Percentiles rank a stretch among this genome's conserved stretches.
phyloP scores from a whole-genome alignment of 1,284 basidiomycete genomes.

The Taiwanofungus camphoratus region DNA sequence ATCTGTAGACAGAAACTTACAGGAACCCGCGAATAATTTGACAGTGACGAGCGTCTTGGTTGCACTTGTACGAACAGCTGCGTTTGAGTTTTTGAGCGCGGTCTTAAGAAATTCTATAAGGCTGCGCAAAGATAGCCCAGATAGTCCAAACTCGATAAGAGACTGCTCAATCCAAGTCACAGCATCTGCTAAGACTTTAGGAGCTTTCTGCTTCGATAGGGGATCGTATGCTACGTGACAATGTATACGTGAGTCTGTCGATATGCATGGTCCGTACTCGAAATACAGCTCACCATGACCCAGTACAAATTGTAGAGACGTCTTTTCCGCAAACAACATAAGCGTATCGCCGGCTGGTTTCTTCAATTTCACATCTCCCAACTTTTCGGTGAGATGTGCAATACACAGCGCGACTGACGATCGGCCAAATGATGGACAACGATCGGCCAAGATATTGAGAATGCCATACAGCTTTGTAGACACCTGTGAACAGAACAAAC shows the following conservation, averaged over 20 bases:
- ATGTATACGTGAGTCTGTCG: neutral
- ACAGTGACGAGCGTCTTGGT: conserved; percentile 92
- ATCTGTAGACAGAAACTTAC: conserved; percentile 39
- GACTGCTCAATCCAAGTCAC: conserved; percentile 86
- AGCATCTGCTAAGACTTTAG: conserved; percentile 94
- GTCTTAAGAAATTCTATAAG: conserved; percentile 90
- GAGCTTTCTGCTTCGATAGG: conserved; percentile 91
- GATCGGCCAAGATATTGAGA: conserved; percentile 69
- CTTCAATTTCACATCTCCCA: conserved; percentile 96
- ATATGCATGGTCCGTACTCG: no score
- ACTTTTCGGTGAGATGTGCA: conserved; percentile 88
- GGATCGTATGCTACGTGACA: conserved; percentile 75
- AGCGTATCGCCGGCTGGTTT: conserved; percentile 94
- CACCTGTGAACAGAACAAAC: conserved; percentile 50
- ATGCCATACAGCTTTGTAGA: conserved; percentile 83
- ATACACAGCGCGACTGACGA: conserved; percentile 82
- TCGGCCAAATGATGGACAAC: conserved; percentile 79
- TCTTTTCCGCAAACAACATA: conserved; percentile 82
- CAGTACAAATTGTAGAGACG: conserved; percentile 91
- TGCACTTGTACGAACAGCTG: conserved; percentile 90
- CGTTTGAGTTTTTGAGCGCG: conserved; percentile 91
- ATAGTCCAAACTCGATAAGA: conserved; percentile 90
- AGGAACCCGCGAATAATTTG: conserved; percentile 85
- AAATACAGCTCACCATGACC: conserved; percentile 64
- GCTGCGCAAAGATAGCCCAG: conserved; percentile 77